A percentile compares a stretch with the other conserved stretches of the same genome.
These are phyloP conservation scores for Heterobasidion irregulare DNA, from an alignment of 1,284 basidiomycete genomes.

Conservation along the genomic window DNA sequence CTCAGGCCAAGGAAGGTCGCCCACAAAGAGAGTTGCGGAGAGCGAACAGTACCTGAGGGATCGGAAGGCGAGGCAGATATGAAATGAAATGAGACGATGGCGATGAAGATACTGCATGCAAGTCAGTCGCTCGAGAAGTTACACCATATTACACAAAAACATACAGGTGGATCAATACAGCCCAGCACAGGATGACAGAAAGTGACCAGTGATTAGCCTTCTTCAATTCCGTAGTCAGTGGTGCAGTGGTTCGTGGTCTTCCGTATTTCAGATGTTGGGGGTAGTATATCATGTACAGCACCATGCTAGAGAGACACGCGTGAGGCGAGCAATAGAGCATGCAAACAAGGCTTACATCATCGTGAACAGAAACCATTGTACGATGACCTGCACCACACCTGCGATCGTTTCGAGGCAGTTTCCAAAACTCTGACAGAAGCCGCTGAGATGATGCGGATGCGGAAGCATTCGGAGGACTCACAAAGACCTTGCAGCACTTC, in stretches of 20 bases:
- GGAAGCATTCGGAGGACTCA: conserved; percentile 18
- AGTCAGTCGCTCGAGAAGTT: conserved; percentile 2
- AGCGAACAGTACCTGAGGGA: conserved; percentile 27
- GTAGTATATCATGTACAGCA: conserved; percentile 91
- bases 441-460: not conserved
- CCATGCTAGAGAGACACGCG: conserved; percentile 42
- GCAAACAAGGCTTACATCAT: conserved; percentile 55
- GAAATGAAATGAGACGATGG: conserved; percentile 48
- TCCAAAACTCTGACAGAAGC: conserved; percentile 45
- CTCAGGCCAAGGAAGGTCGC: conserved; percentile 85
- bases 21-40: conserved; percentile 50
- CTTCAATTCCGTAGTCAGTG: conserved; percentile 16
- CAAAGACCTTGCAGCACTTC: conserved; percentile 72
- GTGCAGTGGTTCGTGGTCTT: too few species aligned
- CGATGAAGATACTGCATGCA: conserved; percentile 37
- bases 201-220: conserved; percentile 67
- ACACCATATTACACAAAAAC: conserved; percentile 18
- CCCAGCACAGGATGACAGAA: conserved; percentile 68
- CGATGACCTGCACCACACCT: conserved; percentile 76
- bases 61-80: conserved; percentile 35
- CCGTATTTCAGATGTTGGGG: conserved; percentile 74
- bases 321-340: not conserved
- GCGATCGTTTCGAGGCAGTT: conserved; percentile 79
- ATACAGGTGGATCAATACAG: conserved; percentile 70
- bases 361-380: conserved; percentile 86